Conservation (phyloP, 805 yeast species). For the Metschnikowia drakensbergensis region DNA sequence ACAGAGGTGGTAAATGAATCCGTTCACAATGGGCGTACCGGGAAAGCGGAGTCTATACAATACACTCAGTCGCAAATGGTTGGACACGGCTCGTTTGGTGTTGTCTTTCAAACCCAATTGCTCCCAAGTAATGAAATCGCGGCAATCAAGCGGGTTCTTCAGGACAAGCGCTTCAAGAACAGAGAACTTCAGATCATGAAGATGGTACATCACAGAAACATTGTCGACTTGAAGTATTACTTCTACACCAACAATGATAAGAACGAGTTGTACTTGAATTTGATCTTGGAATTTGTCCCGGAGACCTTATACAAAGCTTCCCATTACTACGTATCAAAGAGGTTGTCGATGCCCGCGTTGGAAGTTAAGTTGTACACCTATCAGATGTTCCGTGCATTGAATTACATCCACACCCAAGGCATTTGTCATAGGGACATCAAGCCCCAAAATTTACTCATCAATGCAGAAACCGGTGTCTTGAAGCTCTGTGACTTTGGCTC, state of each 20-base stretch:
- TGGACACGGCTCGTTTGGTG: slow-evolving; percentile 99
- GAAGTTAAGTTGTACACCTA: slow-evolving; percentile 84
- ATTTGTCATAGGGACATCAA: slow-evolving; percentile 93
- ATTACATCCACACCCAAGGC: slow-evolving; percentile 72
- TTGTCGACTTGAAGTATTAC: slow-evolving; percentile 82
- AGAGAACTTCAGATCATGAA: slow-evolving; percentile 97
- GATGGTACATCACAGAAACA: slow-evolving; percentile 75
- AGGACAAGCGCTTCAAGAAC: slow-evolving; percentile 89
- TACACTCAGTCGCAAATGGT: slow-evolving; percentile 85
- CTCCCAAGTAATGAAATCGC: slow-evolving; percentile 72
- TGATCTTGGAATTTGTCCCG: slow-evolving; percentile 91
- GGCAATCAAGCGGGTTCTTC: slow-evolving; percentile 94
- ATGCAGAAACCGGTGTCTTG: slow-evolving; percentile 78
- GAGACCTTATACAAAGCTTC: slow-evolving; percentile 90
- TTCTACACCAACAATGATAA: slow-evolving; percentile 75
- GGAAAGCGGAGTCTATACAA: slow-evolving; percentile 56
- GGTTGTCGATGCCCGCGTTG: slow-evolving; percentile 78
- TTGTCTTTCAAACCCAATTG: slow-evolving; percentile 85
- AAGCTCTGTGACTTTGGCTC: slow-evolving; percentile 96
- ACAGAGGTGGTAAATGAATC: slow-evolving; percentile 54
- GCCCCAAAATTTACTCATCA: slow-evolving; percentile 84
- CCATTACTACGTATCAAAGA: slow-evolving; percentile 72
- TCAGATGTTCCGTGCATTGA: slow-evolving; percentile 70
- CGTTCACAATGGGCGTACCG: slow-evolving; percentile 70
- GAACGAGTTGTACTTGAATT: slow-evolving; percentile 76